Base-by-base conservation (phyloP, 192 early-diverging fungal genomes). In the Entomortierella lignicola region DNA sequence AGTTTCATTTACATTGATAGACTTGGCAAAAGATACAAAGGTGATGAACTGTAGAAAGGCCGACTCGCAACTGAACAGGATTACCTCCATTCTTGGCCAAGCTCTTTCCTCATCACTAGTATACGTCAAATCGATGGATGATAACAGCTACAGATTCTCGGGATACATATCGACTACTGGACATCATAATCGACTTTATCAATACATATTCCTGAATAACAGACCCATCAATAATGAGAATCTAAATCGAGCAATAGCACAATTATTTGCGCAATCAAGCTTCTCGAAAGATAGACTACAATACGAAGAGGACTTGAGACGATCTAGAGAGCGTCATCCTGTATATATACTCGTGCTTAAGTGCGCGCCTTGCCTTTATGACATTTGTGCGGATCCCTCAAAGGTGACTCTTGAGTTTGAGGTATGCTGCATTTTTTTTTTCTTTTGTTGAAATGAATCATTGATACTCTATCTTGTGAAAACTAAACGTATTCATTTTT, bases 341-440 rank as follows among this genome's bases (percentile, higher is more conserved):
- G 71, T 92, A 17, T 92, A 84, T 56, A 59, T 92, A 20, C 63
- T 92, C 10, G 72, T 82, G 48, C 21, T 92, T 27, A 72, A 48
- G 18, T 89, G 88, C 50, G 84, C 83, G 0, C 29, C 80, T 20
- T 72, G 51, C 17, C 60, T 79, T 34, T 88, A 77, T 52, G 88
- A 91, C 59, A 66, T 89, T 7, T 85, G 84, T 21, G 61, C 85
- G 23, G 89, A 91, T 74, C 84, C 89, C 4, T 34, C 77, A 5
- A 89, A 91, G 55, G 83, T 68, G 31, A 83, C 75, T 4, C 83
- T 89, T 18, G 73, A 85, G 47, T 91, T 91, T 56, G 50, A 82
- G 81, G 89, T 88, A 51, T 41, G 60, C 48, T 17, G 48, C 15
- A 54, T 29, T 27, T 29, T 2, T 63, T 42, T 39, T 5, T 0